Evolutionary conservation across 2,329 filamentous ascomycete genomes (phyloP), one percentile per base, ranked within the genome.

Genomic region (Coleophoma cylindrospora): DNA sequence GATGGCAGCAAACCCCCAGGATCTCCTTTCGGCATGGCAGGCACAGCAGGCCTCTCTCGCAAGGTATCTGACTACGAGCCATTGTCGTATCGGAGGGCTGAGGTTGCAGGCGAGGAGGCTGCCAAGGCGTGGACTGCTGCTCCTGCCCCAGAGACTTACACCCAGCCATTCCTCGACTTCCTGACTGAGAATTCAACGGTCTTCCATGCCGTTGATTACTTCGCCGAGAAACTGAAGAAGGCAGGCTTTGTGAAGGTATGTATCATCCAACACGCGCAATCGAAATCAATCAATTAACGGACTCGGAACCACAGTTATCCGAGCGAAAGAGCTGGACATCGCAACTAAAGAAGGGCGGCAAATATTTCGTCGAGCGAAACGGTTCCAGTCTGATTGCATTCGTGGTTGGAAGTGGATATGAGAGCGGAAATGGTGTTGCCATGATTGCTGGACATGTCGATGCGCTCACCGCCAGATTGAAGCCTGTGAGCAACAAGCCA

Each of bases 401-500:
- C 69, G 80, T 81, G 4, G 80, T 96, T 50, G 92, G 92, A 50
- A 81, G 81, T 47, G 78, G 84, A 3, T 96, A 96, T 68, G 77
- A 87, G 69, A 79, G 86, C 47, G 92, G 92, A 9, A 91, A 95
- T 62, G 92, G 92, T 44, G 79, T 92, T 45, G 90, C 86, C 49
- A 91, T 96, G 69, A 77, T 97, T 43, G 94, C 88, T 3, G 91
- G 91, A 8, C 94, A 97, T 68, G 87, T 97, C 55, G 94, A 97
- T 69, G 91, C 92, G 43, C 73, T 97, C 48, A 95, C 91, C 14
- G 89, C 91, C 15, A 89, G 85, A 68, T 74, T 97, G 60, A 97
- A 97, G 82, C 92, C 94, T 10, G 81, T 96, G 27, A 90, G 90
- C 63, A 88, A 82, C 63, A 84, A 96, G 62, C 83, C 86, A n/a